These are phyloP conservation scores for Magnolia changhungtana DNA, from an alignment of 164 flowering plant species.

Conservation along the genomic window DNA sequence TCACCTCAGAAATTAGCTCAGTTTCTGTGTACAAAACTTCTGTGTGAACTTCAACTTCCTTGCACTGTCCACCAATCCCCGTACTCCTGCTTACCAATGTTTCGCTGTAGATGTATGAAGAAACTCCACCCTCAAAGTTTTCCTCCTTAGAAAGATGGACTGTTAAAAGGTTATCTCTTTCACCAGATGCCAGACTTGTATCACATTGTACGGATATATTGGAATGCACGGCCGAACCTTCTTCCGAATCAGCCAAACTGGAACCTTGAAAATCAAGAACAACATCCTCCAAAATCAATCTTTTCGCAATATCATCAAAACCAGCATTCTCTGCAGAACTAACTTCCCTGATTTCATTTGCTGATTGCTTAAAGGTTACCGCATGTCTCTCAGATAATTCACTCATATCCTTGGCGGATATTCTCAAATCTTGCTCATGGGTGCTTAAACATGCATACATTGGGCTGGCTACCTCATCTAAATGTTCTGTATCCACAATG, in stretches of 20 bases:
- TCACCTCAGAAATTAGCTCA: conserved; percentile 26
- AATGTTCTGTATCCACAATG: conserved; percentile 9
- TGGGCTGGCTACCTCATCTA: conserved; percentile 12
- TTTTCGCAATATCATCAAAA: conserved; percentile 10
- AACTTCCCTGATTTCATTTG: conserved; percentile 2
- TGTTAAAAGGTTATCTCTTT: conserved; percentile 12
- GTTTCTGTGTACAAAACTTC: conserved; percentile 19
- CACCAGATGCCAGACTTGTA: conserved; percentile 17
- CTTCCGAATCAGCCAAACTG: neutral
- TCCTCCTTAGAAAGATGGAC: conserved; percentile 18
- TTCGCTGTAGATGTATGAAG: conserved; percentile 20
- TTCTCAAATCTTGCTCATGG: conserved; percentile 21
- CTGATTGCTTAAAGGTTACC: conserved; percentile 13
- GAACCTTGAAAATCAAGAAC: conserved; percentile 12
- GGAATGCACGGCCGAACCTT: neutral
- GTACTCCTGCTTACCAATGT: conserved; percentile 23
- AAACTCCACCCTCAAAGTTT: conserved; percentile 14
- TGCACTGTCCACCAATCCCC: neutral
- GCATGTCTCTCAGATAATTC: conserved; percentile 11
- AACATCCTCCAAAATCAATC: conserved; percentile 6
- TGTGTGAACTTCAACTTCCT: conserved; percentile 5
- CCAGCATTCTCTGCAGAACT: conserved; percentile 11
- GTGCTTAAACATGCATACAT: neutral
- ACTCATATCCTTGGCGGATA: conserved; percentile 15
- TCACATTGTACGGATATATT: neutral